A percentile compares a stretch with the other conserved stretches of the same genome.
Evolutionary conservation across 1,284 basidiomycete genomes (phyloP).

Genomic region (Neolentinus lepideus): DNA sequence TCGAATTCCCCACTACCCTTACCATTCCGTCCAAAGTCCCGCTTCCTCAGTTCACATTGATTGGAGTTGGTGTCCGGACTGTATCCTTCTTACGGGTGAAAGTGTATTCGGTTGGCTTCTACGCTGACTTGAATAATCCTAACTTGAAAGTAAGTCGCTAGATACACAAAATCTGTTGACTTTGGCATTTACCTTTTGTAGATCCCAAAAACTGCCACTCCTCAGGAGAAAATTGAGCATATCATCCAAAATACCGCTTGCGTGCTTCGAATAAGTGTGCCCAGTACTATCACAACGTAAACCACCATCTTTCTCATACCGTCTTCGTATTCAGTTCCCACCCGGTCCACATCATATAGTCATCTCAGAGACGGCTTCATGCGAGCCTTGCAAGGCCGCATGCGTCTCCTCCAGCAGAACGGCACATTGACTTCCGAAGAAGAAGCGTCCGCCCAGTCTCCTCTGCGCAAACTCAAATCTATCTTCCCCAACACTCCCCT

Average conservation of each 20-base stretch:
- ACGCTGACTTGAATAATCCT: constrained; percentile 66
- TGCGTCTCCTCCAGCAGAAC: constrained; percentile 45
- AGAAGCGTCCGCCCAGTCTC: constrained; percentile 47
- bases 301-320: background rate
- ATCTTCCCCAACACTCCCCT: constrained; percentile 68
- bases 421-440: constrained; percentile 50
- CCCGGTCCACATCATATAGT: constrained; percentile 71
- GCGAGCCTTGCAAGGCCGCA: constrained; percentile 64
- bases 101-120: constrained; percentile 84
- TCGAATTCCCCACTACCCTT: constrained; percentile 63
- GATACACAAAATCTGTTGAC: background rate
- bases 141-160: constrained; percentile 42
- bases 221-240: constrained; percentile 65
- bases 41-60: constrained; percentile 54
- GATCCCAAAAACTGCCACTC: constrained; percentile 39
- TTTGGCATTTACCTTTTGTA: constrained; percentile 15
- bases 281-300: constrained; percentile 1
- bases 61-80: constrained; percentile 79
- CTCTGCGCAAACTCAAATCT: constrained; percentile 66
- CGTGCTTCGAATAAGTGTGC: constrained; percentile 66
- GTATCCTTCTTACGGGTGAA: constrained; percentile 80
- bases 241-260: constrained; percentile 65
- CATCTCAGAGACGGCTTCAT: constrained; percentile 86
- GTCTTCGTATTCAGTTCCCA: constrained; percentile 52
- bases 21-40: constrained; percentile 53